phyloP scores from a whole-genome alignment of 2,329 filamentous ascomycete species.

The Ceratocystis diversiconidia region DNA sequence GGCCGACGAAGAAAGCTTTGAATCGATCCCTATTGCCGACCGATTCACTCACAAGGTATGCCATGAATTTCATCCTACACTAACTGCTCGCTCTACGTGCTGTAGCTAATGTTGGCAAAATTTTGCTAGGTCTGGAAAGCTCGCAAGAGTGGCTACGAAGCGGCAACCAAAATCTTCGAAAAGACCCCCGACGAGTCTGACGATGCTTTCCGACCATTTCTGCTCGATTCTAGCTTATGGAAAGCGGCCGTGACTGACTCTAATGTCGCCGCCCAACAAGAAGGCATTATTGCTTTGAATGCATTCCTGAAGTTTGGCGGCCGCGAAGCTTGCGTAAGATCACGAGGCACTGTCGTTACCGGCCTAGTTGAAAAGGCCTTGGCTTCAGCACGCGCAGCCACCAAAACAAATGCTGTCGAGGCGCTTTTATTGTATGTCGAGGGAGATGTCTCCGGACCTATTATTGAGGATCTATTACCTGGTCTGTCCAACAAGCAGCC shows the following conservation, averaged over 20 bases:
- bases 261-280: constrained; percentile 92
- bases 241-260: constrained; percentile 86
- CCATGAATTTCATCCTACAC: background rate
- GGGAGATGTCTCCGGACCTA: constrained; percentile 67
- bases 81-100: background rate
- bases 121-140: constrained; percentile 73
- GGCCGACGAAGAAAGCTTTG: constrained; percentile 73
- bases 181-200: constrained; percentile 72
- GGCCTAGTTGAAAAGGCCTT: constrained; percentile 86
- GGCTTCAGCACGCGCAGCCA: constrained; percentile 71
- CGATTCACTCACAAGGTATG: constrained; percentile 68
- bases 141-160: constrained; percentile 86
- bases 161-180: constrained; percentile 75
- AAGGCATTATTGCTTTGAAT: constrained; percentile 75
- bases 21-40: constrained; percentile 61
- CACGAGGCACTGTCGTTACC: constrained; percentile 57
- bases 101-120: background rate
- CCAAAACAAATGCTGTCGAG: constrained; percentile 76
- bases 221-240: constrained; percentile 74
- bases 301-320: constrained; percentile 88
- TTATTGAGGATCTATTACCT: constrained; percentile 82
- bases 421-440: constrained; percentile 81
- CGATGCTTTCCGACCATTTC: constrained; percentile 73
- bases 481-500: constrained; percentile 76
- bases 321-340: constrained; percentile 61